Conservation (phyloP, 2,329 filamentous ascomycete genomes). For the Pseudocercospora macadamiae region DNA sequence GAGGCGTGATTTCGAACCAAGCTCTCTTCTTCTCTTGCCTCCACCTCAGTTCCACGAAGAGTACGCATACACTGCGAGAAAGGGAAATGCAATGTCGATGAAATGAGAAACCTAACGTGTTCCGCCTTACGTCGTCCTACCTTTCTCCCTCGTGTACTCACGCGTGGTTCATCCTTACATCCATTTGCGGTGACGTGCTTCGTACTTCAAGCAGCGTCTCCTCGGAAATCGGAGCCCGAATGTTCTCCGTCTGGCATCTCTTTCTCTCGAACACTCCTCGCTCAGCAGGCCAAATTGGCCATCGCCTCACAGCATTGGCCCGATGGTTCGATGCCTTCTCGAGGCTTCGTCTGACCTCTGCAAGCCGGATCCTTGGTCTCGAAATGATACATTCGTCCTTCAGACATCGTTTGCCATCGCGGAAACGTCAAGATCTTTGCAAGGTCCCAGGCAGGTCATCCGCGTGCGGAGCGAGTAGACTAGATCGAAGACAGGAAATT, state of each 20-base stretch:
- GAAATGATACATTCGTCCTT: background rate
- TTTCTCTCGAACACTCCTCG: background rate
- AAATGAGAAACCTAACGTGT: background rate
- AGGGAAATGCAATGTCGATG: background rate
- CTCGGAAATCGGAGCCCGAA: conserved; percentile 5
- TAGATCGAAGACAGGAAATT: conserved; percentile 1
- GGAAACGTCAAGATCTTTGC: background rate
- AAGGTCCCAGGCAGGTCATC: background rate
- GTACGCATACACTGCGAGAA: background rate
- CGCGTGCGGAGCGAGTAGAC: background rate
- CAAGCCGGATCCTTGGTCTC: no score
- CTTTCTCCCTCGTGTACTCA: background rate
- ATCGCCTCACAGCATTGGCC: background rate
- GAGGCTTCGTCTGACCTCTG: no score
- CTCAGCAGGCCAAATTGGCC: background rate
- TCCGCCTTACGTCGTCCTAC: background rate
- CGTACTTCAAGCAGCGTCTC: conserved; percentile 5
- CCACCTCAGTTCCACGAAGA: background rate
- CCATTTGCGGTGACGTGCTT: conserved; percentile 5
- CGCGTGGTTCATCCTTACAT: background rate
- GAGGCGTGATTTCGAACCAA: background rate
- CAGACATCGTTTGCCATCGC: conserved; percentile 4
- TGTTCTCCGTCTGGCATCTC: conserved; percentile 7
- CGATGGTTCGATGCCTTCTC: no score
- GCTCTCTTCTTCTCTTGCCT: background rate